phyloP scores from a whole-genome alignment of 768 basidiomycete species.

The Rhodotorula paludigena region DNA sequence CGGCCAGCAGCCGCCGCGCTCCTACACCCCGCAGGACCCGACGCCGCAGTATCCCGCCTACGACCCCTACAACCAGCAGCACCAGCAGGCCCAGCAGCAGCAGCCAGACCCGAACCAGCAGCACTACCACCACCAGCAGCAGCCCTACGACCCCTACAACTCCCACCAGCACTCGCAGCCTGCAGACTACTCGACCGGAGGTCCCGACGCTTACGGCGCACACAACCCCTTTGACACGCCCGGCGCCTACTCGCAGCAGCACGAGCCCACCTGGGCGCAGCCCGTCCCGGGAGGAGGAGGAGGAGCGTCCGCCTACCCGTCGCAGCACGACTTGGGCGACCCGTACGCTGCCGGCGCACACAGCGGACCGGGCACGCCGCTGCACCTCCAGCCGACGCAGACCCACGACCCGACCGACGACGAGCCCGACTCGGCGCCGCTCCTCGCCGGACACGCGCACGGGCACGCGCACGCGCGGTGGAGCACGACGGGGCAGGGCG shows the following conservation, averaged over 20 bases:
- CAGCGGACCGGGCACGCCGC: not conserved
- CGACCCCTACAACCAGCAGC: not conserved
- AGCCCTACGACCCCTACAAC: not conserved
- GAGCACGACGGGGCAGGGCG: slow-evolving; percentile 4
- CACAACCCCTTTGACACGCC: too few relatives aligned
- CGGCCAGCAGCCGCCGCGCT: slow-evolving; percentile 6
- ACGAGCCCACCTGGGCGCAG: not conserved
- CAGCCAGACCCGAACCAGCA: not conserved
- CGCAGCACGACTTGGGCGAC: too few relatives aligned
- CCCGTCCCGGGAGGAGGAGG: slow-evolving; percentile 3
- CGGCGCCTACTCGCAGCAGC: too few relatives aligned
- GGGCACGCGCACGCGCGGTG: not conserved
- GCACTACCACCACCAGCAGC: not conserved
- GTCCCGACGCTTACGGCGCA: too few relatives aligned
- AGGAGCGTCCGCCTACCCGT: too few relatives aligned
- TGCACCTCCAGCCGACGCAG: not conserved
- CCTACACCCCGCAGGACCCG: not conserved
- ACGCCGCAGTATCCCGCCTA: not conserved
- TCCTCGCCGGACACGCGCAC: not conserved
- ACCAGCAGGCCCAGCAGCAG: not conserved
- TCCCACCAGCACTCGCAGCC: not conserved
- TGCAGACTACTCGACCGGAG: not conserved
- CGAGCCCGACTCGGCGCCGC: slow-evolving; percentile 18
- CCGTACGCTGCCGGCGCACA: not conserved
- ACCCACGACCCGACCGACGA: slow-evolving; percentile 8